Conservation (phyloP, 2,329 filamentous ascomycete species). For the Sporothrix variecibatus region DNA sequence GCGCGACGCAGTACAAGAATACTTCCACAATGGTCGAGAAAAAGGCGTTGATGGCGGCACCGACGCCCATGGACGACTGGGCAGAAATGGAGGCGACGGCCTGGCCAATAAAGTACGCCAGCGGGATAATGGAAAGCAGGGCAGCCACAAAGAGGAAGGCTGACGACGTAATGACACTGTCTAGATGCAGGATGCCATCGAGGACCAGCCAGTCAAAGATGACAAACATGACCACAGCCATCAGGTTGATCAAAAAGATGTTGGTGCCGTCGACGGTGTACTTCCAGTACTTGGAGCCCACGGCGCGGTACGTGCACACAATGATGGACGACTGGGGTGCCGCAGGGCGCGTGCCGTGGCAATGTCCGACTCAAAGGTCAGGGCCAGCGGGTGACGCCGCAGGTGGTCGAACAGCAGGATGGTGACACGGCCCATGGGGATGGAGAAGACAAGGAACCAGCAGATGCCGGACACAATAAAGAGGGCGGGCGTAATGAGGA, state of each 20-base stretch:
- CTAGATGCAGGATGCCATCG: constrained; percentile 64
- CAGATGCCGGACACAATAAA: constrained; percentile 85
- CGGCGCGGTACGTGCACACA: constrained; percentile 94
- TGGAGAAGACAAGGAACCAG: constrained; percentile 96
- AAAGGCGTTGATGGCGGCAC: constrained; percentile 95
- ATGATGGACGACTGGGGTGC: constrained; percentile 81
- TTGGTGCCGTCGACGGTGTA: constrained; percentile 98
- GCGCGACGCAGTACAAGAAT: constrained; percentile 92
- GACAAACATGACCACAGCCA: constrained; percentile 89
- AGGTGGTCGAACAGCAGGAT: constrained; percentile 88
- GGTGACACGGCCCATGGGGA: constrained; percentile 97
- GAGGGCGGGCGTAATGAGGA: constrained; percentile 81
- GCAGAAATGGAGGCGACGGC: constrained; percentile 98
- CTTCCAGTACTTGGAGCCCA: constrained; percentile 96
- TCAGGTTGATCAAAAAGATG: constrained; percentile 97
- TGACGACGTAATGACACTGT: constrained; percentile 75
- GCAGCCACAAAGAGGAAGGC: constrained; percentile 84
- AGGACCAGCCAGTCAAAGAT: constrained; percentile 91
- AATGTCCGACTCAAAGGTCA: constrained; percentile 89
- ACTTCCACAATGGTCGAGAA: constrained; percentile 98
- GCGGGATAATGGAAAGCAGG: constrained; percentile 87
- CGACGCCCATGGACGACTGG: constrained; percentile 96
- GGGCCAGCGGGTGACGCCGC: constrained; percentile 83
- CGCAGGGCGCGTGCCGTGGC: constrained; percentile 69
- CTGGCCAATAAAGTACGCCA: constrained; percentile 98